These are phyloP conservation scores for Hamigera avellanea DNA, from an alignment of 495 filamentous ascomycete genomes.

Conservation along the genomic window DNA sequence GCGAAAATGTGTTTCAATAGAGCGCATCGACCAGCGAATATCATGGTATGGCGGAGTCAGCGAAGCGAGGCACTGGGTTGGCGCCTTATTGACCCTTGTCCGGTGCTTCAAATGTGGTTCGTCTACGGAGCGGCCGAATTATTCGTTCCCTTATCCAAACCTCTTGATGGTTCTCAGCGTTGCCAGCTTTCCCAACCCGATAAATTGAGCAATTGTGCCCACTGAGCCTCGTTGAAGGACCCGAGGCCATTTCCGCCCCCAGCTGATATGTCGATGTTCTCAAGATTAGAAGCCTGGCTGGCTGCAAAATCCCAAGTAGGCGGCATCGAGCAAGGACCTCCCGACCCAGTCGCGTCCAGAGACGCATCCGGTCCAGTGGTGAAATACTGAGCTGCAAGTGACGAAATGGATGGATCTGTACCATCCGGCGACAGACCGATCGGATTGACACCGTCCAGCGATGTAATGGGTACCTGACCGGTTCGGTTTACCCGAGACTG, in stretches of 20 bases:
- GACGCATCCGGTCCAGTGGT: slow-evolving; percentile 1
- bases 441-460: slow-evolving; percentile 9
- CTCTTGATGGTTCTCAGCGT: not conserved
- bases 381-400: slow-evolving; percentile 7
- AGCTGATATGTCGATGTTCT: slow-evolving; percentile 2
- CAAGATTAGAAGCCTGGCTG: not conserved
- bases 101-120: too few relatives aligned
- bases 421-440: slow-evolving; percentile 7
- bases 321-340: slow-evolving; percentile 4
- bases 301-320: not conserved
- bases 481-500: slow-evolving; percentile 2
- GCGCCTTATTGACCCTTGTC: too few relatives aligned
- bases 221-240: slow-evolving; percentile 21
- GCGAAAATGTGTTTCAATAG: too few relatives aligned
- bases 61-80: too few relatives aligned
- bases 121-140: too few relatives aligned
- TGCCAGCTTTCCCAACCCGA: slow-evolving; percentile 21
- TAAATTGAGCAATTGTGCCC: slow-evolving; percentile 21
- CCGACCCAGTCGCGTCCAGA: slow-evolving; percentile 2
- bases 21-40: too few relatives aligned
- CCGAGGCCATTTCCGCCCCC: too few relatives aligned
- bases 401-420: slow-evolving; percentile 6
- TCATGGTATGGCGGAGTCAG: too few relatives aligned
- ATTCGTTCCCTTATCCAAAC: too few relatives aligned
- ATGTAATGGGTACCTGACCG: slow-evolving; percentile 4